Evolutionary conservation across 768 basidiomycete species (phyloP).

Genomic region (Boletus pseudopeckii): DNA sequence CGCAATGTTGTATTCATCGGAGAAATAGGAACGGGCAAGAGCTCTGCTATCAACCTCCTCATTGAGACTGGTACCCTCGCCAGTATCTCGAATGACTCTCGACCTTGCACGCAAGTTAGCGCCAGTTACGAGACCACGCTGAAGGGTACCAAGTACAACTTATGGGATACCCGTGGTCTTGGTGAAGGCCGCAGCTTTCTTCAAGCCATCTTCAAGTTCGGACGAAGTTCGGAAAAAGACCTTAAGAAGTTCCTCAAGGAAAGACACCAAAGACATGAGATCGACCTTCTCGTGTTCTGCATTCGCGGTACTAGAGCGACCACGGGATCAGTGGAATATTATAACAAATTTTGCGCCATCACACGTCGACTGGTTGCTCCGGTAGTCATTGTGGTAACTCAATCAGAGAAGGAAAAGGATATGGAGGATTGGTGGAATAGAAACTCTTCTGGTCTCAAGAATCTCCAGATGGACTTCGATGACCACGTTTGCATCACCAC

Average conservation of each 20-base stretch:
- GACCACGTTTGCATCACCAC: conserved; percentile 40
- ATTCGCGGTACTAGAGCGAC: conserved; percentile 35
- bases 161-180: conserved; percentile 41
- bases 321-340: conserved; percentile 28
- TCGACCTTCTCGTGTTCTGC: conserved; percentile 40
- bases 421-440: conserved; percentile 33
- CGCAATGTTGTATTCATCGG: conserved; percentile 24
- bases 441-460: conserved; percentile 27
- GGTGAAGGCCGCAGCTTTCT: conserved; percentile 25
- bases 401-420: conserved; percentile 27
- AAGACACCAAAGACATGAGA: conserved; percentile 22
- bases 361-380: conserved; percentile 38
- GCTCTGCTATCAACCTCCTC: conserved; percentile 27
- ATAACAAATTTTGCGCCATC: conserved; percentile 32
- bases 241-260: conserved; percentile 22
- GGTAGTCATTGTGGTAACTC: conserved; percentile 35
- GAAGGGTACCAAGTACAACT: background rate
- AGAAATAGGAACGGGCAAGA: conserved; percentile 26
- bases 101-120: conserved; percentile 16
- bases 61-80: conserved; percentile 7
- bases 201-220: conserved; percentile 7
- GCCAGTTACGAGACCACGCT: conserved; percentile 4
- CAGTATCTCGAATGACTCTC: conserved; percentile 3
- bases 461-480: conserved; percentile 31
- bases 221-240: conserved; percentile 10